Percentiles rank a stretch among this genome's conserved stretches.
phyloP scores from a whole-genome alignment of 805 yeast species.

The Ascoidea rubescens region DNA sequence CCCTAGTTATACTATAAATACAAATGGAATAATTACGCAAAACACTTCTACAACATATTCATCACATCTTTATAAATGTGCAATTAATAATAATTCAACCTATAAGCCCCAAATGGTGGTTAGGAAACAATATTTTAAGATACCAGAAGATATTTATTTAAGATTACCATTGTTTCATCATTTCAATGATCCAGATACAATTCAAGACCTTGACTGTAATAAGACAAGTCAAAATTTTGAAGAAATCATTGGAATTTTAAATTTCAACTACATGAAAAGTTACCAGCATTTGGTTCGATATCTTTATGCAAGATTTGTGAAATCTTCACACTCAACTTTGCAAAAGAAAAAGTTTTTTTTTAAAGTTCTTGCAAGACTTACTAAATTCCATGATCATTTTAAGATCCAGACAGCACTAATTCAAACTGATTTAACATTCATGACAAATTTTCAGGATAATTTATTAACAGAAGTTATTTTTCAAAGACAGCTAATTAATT shows the following conservation, averaged over 20 bases:
- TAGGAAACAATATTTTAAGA: constrained; percentile 8
- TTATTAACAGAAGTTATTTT: constrained; percentile 21
- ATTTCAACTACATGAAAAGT: constrained; percentile 9
- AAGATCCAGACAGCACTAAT: constrained; percentile 9
- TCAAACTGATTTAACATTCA: constrained; percentile 7
- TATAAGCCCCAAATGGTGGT: constrained; percentile 8
- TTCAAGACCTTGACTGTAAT: neutral
- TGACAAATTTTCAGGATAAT: constrained; percentile 7
- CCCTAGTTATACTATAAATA: neutral
- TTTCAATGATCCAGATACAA: neutral
- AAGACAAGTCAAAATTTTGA: constrained; percentile 1
- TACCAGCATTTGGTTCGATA: constrained; percentile 10
- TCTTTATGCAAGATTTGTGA: constrained; percentile 8
- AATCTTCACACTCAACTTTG: neutral
- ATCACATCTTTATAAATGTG: neutral
- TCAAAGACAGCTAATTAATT: constrained; percentile 20
- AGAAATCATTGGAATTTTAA: constrained; percentile 5
- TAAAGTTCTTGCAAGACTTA: constrained; percentile 9
- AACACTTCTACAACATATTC: neutral
- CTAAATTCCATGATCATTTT: constrained; percentile 9
- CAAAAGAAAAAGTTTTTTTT: constrained; percentile 7
- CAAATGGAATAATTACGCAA: neutral
- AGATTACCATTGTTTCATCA: constrained; percentile 9
- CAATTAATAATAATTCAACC: constrained; percentile 1
- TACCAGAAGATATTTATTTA: constrained; percentile 8